Evolutionary conservation across 805 yeast species (phyloP), one percentile per base, ranked within the genome.

Genomic region (Candida silvicultrix): DNA sequence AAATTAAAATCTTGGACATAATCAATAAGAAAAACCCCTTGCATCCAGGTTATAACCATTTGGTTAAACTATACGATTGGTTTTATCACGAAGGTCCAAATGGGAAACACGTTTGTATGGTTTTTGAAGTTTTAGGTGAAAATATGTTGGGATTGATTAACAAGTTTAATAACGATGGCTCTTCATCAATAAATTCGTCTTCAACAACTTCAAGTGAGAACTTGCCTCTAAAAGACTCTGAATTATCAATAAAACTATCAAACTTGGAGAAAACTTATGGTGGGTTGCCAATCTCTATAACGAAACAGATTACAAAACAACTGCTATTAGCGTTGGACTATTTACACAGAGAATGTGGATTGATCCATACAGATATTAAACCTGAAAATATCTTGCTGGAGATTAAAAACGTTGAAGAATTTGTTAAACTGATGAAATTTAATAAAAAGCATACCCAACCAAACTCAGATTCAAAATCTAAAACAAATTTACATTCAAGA

Each of bases 341-440:
- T 55, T 64, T 81, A 51, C 87, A 81, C 59, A 52, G 76, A 38
- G 71, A 66, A 54, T 81, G 87, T 60, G 85, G 85, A 2, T 68
- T 82, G 11, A 81, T 83, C 37, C 92, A 85, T 63, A 78, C 90
- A 12, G 90, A 84, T 59, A 70, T 85, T 43, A 85, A 85, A 62
- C 89, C 90, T 2, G 90, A 84, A 57, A 85, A 85, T 63, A 75
- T 80, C 4, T 61, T 77, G 38, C 70, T 78, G 38, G 80, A 76
- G 51, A 74, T 80, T 29, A 69, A 71, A 45, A 77, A 78, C 51
- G 79, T 77, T 41, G 79, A 77, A 50, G 70, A 67, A 48, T 68
- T 80, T 41, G 75, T 80, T 2, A 48, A 37, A 40, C 18, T 38
- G 44, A 38, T 16, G 41, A 10, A 22, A 51, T 20, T 31, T 22